phyloP scores from a whole-genome alignment of 257 asterid genomes.

The Datura wrightii region DNA sequence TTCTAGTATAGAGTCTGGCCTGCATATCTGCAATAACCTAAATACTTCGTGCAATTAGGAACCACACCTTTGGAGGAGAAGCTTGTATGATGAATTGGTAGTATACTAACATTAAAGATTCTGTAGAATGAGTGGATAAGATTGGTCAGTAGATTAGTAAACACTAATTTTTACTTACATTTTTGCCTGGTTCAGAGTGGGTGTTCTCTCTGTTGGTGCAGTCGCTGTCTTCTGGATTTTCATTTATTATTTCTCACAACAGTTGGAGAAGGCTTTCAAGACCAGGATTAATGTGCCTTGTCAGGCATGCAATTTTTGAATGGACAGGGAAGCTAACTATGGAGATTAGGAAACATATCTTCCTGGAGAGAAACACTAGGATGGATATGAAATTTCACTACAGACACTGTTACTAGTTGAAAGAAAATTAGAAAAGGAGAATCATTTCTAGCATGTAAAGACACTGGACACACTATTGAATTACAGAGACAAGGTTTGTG shows the following conservation, averaged over 20 bases:
- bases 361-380: not conserved
- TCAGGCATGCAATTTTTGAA: not conserved
- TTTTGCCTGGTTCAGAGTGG: not conserved
- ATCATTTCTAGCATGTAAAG: conserved; percentile 5
- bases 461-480: not conserved
- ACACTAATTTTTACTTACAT: not conserved
- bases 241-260: not conserved
- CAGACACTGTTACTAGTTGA: not conserved
- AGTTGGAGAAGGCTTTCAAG: conserved; percentile 2
- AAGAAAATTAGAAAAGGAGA: not conserved
- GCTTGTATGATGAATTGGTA: conserved; percentile 21
- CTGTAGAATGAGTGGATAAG: not conserved
- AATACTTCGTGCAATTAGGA: conserved; percentile 11
- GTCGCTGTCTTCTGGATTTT: not conserved
- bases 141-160: not conserved
- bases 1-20: conserved; percentile 8
- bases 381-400: conserved; percentile 3
- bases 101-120: not conserved
- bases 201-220: not conserved
- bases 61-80: not conserved
- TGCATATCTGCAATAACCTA: not conserved
- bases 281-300: conserved; percentile 1
- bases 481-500: not conserved
- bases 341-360: not conserved
- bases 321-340: not conserved